These are phyloP conservation scores for Penicillium fimorum DNA, from an alignment of 495 filamentous ascomycete genomes.

Conservation along the genomic window DNA sequence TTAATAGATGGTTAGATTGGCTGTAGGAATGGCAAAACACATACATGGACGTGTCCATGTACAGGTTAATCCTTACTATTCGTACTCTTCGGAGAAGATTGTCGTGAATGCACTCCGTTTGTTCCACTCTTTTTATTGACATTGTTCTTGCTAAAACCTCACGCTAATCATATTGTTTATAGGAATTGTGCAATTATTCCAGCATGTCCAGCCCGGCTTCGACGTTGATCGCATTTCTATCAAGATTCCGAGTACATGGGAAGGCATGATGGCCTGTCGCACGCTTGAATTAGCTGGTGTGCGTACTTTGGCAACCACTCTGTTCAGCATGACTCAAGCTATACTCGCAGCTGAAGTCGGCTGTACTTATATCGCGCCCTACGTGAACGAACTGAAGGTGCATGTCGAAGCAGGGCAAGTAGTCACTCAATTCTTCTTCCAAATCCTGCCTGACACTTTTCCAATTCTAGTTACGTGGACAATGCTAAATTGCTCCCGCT, in stretches of 20 bases:
- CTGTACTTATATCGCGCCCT: conserved; percentile 61
- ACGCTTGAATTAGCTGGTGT: conserved; percentile 53
- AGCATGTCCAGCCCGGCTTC: conserved; percentile 47
- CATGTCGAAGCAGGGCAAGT: conserved; percentile 55
- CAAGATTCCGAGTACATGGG: conserved; percentile 64
- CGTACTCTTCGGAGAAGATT: conserved; percentile 52
- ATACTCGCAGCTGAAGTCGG: conserved; percentile 54
- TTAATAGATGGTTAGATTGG: conserved; percentile 51
- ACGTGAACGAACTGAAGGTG: conserved; percentile 63
- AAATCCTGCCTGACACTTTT: background rate
- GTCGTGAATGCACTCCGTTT: conserved; percentile 55
- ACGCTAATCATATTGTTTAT: background rate
- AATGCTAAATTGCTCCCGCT: conserved; percentile 46
- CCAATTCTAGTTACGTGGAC: conserved; percentile 27
- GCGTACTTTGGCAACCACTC: conserved; percentile 58
- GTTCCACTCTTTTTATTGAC: conserved; percentile 8
- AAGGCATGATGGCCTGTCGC: conserved; percentile 61
- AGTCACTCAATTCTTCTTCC: background rate
- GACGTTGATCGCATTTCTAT: conserved; percentile 54
- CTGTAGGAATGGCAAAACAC: conserved; percentile 50
- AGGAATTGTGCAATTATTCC: conserved; percentile 52
- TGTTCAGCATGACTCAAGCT: conserved; percentile 60
- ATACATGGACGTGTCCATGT: conserved; percentile 57
- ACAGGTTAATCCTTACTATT: conserved; percentile 59
- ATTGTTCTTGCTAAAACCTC: background rate